These are phyloP conservation scores for Camptophora hylomeconis DNA, from an alignment of 2,329 filamentous ascomycete species.

Conservation along the genomic window DNA sequence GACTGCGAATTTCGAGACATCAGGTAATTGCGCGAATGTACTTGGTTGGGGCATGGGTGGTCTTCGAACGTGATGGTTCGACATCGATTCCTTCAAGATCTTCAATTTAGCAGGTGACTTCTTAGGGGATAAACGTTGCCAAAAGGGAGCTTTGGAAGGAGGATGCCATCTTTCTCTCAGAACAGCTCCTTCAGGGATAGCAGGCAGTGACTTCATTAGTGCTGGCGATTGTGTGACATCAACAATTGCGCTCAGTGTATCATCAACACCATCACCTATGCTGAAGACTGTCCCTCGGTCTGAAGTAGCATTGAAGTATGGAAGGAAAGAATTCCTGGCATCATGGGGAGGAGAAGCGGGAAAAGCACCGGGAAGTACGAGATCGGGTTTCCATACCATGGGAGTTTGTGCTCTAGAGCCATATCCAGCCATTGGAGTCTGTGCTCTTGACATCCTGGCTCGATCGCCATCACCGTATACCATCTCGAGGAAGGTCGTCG, in stretches of 20 bases:
- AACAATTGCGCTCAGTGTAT: no score
- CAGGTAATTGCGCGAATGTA: constrained; percentile 59
- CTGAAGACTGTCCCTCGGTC: no score
- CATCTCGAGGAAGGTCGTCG: constrained; percentile 63
- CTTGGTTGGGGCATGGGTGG: constrained; percentile 56
- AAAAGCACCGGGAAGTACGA: constrained; percentile 20
- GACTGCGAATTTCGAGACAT: constrained; percentile 58
- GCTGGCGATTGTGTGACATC: constrained; percentile 5
- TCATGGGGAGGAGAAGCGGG: no score
- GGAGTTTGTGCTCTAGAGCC: constrained; percentile 31
- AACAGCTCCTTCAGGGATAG: constrained; percentile 2
- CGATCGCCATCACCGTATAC: constrained; percentile 54
- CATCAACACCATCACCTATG: no score
- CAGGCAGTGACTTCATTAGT: constrained; percentile 3
- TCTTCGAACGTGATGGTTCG: constrained; percentile 40
- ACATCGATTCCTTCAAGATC: constrained; percentile 38
- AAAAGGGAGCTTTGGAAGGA: constrained; percentile 22
- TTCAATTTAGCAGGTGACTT: constrained; percentile 20
- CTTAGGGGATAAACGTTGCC: constrained; percentile 15
- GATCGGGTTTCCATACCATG: constrained; percentile 27
- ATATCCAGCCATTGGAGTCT: constrained; percentile 57
- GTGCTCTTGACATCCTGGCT: constrained; percentile 50
- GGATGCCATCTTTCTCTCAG: constrained; percentile 11
- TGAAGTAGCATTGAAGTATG: not conserved
- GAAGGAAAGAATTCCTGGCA: no score